A percentile compares a stretch with the other conserved stretches of the same genome.
phyloP scores from a whole-genome alignment of 768 basidiomycete genomes.

The Lyophyllum shimeji region DNA sequence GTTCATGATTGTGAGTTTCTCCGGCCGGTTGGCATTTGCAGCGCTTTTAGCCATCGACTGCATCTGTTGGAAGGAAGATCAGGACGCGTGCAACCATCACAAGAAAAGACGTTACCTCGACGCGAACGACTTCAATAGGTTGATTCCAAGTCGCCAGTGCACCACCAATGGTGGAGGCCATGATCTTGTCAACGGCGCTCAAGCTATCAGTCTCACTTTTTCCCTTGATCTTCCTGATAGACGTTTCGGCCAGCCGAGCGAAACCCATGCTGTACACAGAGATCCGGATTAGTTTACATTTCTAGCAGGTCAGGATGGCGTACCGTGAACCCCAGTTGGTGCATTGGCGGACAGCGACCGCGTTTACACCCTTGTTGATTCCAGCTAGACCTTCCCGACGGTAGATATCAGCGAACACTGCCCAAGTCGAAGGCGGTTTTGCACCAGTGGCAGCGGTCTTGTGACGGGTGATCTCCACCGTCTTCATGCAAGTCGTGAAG shows the following conservation, averaged over 20 bases:
- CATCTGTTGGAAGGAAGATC: conserved; percentile 63
- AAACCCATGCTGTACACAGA: conserved; percentile 79
- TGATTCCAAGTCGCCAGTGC: conserved; percentile 99
- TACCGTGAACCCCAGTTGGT: conserved; percentile 94
- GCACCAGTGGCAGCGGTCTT: conserved; percentile 86
- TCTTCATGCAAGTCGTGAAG: conserved; percentile 99
- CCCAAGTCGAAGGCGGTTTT: conserved; percentile 90
- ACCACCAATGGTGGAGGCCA: conserved; percentile 87
- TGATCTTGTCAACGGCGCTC: conserved; percentile 81
- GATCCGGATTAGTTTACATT: neutral
- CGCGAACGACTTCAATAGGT: conserved; percentile 95
- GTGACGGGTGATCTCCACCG: conserved; percentile 94
- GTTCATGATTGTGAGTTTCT: conserved; percentile 88
- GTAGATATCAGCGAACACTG: conserved; percentile 93
- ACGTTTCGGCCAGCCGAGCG: conserved; percentile 84
- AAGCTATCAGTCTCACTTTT: conserved; percentile 76
- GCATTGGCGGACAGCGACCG: conserved; percentile 87
- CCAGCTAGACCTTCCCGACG: conserved; percentile 90
- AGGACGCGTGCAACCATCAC: neutral
- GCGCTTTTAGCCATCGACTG: conserved; percentile 94
- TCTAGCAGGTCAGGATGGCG: conserved; percentile 22
- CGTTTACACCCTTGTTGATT: conserved; percentile 99
- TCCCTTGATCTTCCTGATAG: conserved; percentile 76
- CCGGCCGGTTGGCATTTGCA: conserved; percentile 78
- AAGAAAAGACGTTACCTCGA: conserved; percentile 62